Base-by-base conservation (phyloP, 1,284 basidiomycete genomes). In the Cystobasidium slooffiae region DNA sequence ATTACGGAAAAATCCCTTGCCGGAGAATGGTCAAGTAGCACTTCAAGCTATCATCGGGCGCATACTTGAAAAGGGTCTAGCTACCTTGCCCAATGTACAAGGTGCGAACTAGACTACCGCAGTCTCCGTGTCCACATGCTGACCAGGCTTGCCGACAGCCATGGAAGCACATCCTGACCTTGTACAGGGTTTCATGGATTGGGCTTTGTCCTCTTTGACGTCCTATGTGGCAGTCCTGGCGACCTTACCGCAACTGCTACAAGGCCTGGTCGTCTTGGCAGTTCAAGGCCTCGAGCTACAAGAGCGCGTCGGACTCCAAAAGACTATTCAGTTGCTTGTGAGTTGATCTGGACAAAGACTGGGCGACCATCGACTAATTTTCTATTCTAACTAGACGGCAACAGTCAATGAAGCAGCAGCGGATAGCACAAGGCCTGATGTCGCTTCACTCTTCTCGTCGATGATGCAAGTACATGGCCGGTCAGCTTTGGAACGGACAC, bases 91-190 rank as follows among this genome's bases (percentile, higher is more conserved):
- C 12, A 6, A n/a, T 22, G 6, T 39, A 20, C n/a, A 6, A 53
- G 16, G 8, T 66, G n/a, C 10, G 61, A 62, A 2, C 39, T 37
- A 39, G n/a, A 7, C 49, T 31, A 31, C 10, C 37, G 3, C 1
- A 20, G 53, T 3, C 6, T 20, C 24, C 20, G 58, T 37, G 1
- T 14, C 18, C 9, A 18, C 9, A 20, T 69, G 10, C 6, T 62
- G 44, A 10, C 47, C 46, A 39, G n/a, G 59, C 37, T 18, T 49
- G 39, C 61, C 22, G 24, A 2, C 75, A 79, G 79, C 75, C 0
- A 78, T 81, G 78, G 69, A 65, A 31, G 76, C 78, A 62, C 79
- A 80, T 37, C 80, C 80, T 0, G 80, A 81, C 52, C 65, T 80
- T 4, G 79, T 80, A 1, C 77, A 80, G 18, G 77, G 76, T 10